Base-by-base conservation (phyloP, 75 land plant species). In the Isoetes taiwanensis region DNA sequence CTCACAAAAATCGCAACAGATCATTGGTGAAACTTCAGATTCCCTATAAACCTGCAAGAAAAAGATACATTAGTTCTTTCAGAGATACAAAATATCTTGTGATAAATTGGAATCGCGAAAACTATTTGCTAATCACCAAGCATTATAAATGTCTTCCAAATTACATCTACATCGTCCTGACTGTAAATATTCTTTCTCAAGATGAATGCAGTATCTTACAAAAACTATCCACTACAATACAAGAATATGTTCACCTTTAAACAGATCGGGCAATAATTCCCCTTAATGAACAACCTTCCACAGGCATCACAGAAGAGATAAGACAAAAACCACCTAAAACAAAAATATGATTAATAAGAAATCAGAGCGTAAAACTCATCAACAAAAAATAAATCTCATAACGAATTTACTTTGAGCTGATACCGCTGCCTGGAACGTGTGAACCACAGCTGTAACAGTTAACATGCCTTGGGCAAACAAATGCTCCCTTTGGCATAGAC, bases 261-360 rank as follows among this genome's bases (percentile, higher is more conserved):
- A 72, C 99, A 94, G 33, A 94, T 76, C 40, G 99, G 90, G 57
- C 99, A 94, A 40, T 94, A 94, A 50, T 94, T 94, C 19, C 83
- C 86, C 61, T 88, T 94, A 34, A 77, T 70, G 73, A 94, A 94
- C 57, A 94, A 76, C 48, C 99, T 76, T 41, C 99, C 99, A 78
- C 99, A 94, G 27, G 99, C 96, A 88, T 94, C 99, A 71, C 99
- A 94, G 30, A 72, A 74, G 19, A 87, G 83, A 43, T 84, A 80
- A n/a, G 76, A 74, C 54, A 87, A 62, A 66, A 94, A 94, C 99
- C 99, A 94, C 80, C 99, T 94, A 81, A 4, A 55, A 20, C 3
- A 54, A 6, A n/a, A 56, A 11, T 5, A 42, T 33, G 33, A 3
- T 8, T 41, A 0, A 30, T 56, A 56, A 56, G 20, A 56, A 56